Evolutionary conservation across 305 asterid species (phyloP), one percentile per base, ranked within the genome.

Genomic region (Petunia hybrid): DNA sequence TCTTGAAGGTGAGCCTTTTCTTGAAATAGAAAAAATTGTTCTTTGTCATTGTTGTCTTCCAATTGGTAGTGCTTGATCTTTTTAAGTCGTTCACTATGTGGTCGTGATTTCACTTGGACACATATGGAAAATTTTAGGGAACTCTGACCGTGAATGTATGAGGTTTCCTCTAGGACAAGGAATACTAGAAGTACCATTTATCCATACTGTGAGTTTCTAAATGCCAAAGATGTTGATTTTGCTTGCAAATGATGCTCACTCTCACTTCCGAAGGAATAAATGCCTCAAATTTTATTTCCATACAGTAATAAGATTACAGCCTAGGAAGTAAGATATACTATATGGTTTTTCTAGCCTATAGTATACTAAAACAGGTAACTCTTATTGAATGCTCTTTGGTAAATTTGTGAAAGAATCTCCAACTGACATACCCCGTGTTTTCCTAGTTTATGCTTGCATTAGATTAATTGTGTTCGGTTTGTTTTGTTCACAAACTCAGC

Each of bases 1-100:
- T 88, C 90, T 88, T 95, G 81, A 95, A 92, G 96, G 98, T 91
- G 81, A 66, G 66, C 43, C 13, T 69, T 12, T 79, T 51, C 12
- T 35, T 65, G 45, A 65, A 35, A 7, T 65, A 10, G 39, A 55
- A 39, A 36, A 40, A 53, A 12, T 56, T 13, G 48, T n/a, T 79
- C 51, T 62, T 51, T 74, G 39, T 46, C 35, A 61, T 81, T 9
- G 78, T 76, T 63, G 69, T 41, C 39, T 63, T 63, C 69, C 69
- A 16, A 38, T 41, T 63, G 36, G 31, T 22, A 22, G 31, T 22
- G 31, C 31, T 22, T 22, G 31, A 22, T 22, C 31, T 22, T 22
- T 22, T 22, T 22, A 22, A 22, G 31, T 22, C 31, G 31, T 22
- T 22, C 31, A 22, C 31, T 22, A 22, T 22, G 31, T 22, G 31